Percentiles rank a stretch among this genome's conserved stretches.
These are phyloP conservation scores for Nicotiana benthamiana DNA, from an alignment of 257 asterid genomes.

Conservation along the genomic window DNA sequence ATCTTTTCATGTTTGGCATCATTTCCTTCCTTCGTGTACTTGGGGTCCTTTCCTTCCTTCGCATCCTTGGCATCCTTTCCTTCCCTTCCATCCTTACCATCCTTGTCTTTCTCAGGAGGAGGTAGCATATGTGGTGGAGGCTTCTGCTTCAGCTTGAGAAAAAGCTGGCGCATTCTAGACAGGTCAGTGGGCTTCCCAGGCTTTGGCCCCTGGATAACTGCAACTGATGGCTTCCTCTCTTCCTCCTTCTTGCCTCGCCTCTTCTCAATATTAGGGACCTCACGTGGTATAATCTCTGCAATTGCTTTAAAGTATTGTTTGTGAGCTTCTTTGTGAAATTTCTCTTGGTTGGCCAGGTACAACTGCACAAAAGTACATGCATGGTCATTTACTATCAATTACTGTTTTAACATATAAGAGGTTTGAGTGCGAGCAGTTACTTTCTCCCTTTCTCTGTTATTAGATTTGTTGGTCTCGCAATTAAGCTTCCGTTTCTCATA, in stretches of 20 bases:
- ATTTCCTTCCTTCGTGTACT: constrained; percentile 23
- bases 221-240: constrained; percentile 55
- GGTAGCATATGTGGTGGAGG: constrained; percentile 94
- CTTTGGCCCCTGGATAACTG: constrained; percentile 85
- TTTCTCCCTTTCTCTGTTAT: constrained; percentile 79
- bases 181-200: constrained; percentile 94
- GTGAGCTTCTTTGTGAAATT: constrained; percentile 89
- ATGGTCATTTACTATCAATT: background rate
- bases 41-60: constrained; percentile 26
- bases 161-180: constrained; percentile 77
- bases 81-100: constrained; percentile 24
- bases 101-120: constrained; percentile 37
- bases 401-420: background rate
- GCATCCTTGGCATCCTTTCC: constrained; percentile 25
- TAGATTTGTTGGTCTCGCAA: constrained; percentile 55
- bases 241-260: constrained; percentile 68
- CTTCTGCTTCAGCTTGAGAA: constrained; percentile 64
- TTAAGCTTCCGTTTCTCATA: constrained; percentile 60
- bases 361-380: constrained; percentile 34
- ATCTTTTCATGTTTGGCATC: constrained; percentile 16
- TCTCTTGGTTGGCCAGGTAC: constrained; percentile 66
- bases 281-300: constrained; percentile 80
- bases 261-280: constrained; percentile 78
- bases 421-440: constrained; percentile 23
- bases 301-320: constrained; percentile 82